Base-by-base conservation (phyloP, 2,329 filamentous ascomycete species). In the Xylaria sp. region DNA sequence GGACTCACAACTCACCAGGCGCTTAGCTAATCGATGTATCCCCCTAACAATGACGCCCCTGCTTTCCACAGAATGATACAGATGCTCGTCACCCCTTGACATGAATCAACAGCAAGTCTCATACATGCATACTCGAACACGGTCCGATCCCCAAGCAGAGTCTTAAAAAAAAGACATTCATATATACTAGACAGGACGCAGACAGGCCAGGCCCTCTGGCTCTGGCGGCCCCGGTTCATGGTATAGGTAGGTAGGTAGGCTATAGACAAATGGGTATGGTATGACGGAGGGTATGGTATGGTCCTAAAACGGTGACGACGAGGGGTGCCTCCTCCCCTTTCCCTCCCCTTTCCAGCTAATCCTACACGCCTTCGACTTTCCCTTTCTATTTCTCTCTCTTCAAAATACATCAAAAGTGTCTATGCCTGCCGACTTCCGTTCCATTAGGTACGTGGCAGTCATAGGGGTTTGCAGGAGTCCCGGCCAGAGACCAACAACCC, bases 381-480 rank as follows among this genome's bases (percentile, higher is more conserved):
- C 16, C n/a, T 39, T 34, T 47, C 45, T 48, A 18, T 22, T 17
- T 16, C 45, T 22, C 22, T 34, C 16, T 34, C 26, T 24, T 40
- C 47, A 24, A 29, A 39, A 21, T 19, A 39, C 22, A 48, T 43
- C 45, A 44, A 26, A 48, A 54, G 51, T 52, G 53, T 53, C 56
- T 41, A 54, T 41, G 29, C 17, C 24, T 40, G 24, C 19, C 45
- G 7, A n/a, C n/a, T n/a, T n/a, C n/a, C n/a, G n/a, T n/a, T n/a
- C n/a, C n/a, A n/a, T n/a, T n/a, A n/a, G n/a, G n/a, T n/a, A n/a
- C n/a, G n/a, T n/a, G n/a, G n/a, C n/a, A n/a, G n/a, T n/a, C n/a
- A n/a, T n/a, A n/a, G n/a, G n/a, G n/a, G n/a, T n/a, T n/a, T n/a
- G n/a, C n/a, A n/a, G n/a, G n/a, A n/a, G n/a, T n/a, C n/a, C n/a